These are phyloP conservation scores for Haplosporangium gracile DNA, from an alignment of 192 early-diverging fungal genomes.

Conservation along the genomic window DNA sequence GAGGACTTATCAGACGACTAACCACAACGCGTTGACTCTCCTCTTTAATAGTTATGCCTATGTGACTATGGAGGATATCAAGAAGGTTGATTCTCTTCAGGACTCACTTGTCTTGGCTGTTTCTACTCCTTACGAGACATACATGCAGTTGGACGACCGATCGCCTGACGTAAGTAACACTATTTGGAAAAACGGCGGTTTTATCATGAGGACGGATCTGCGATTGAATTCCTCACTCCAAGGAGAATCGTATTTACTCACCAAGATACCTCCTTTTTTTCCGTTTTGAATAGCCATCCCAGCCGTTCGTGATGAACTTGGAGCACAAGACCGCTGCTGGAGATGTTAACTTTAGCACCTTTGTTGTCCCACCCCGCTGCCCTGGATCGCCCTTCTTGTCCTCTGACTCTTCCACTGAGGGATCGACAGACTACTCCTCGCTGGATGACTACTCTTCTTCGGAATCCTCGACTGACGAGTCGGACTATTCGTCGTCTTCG, in stretches of 20 bases:
- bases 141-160: slow-evolving; percentile 42
- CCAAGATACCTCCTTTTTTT: background rate
- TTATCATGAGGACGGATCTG: background rate
- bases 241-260: background rate
- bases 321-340: slow-evolving; percentile 50
- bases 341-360: slow-evolving; percentile 41
- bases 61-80: slow-evolving; percentile 49
- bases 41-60: slow-evolving; percentile 31
- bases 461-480: slow-evolving; percentile 38
- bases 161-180: slow-evolving; percentile 31
- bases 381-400: slow-evolving; percentile 30
- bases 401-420: slow-evolving; percentile 38
- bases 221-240: background rate
- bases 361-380: slow-evolving; percentile 46
- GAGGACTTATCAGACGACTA: too few relatives aligned
- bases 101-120: slow-evolving; percentile 50
- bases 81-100: slow-evolving; percentile 44
- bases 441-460: slow-evolving; percentile 45
- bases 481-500: slow-evolving; percentile 30
- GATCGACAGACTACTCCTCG: slow-evolving; percentile 37
- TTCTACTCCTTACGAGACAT: slow-evolving; percentile 48
- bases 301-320: slow-evolving; percentile 53
- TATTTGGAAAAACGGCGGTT: background rate
- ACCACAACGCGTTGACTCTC: background rate
- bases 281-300: slow-evolving; percentile 17